Base-by-base conservation (phyloP, 495 filamentous ascomycete genomes). In the Neurospora pannonica region DNA sequence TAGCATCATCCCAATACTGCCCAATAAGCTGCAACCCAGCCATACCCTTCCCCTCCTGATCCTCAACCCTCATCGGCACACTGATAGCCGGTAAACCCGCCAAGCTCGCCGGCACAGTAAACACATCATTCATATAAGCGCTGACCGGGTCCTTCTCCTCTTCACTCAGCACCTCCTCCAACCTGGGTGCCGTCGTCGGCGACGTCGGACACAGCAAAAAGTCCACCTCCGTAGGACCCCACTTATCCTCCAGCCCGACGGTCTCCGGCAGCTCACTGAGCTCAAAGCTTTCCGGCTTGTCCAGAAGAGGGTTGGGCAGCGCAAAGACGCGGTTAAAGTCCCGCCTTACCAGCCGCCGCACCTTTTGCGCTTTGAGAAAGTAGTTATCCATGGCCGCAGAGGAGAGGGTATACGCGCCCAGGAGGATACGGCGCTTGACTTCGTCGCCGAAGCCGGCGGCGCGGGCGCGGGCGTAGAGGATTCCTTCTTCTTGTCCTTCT, bases 351-450 rank as follows among this genome's bases (percentile, higher is more conserved):
- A 98, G 85, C 70, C 94, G 88, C 4, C 96, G 92, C 67, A 97
- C 89, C 72, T 90, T 90, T 81, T 99, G 96, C 71, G 96, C 96
- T 81, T 97, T 90, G 71, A 97, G 89, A 80, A 99, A 99, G 81
- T 98, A 98, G 79, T 98, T 98, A 78, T 97, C 92, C 74, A 97
- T 97, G 13, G 94, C 94, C 75, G 91, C 89, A 1, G 96, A 94
- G 82, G 93, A 97, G 71, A 99, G 85, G 42, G 91, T 94, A 77
- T 97, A 99, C 8, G 95, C 90, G 15, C 96, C 96, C 2, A 98
- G 89, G 28, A 98, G 80, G 73, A 98, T 97, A 9, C 96, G 88
- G 71, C 93, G 84, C 77, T 92, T 89, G 7, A 97, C 96, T 80
- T 99, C 96, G 5, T 87, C 82, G 3, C 97, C 96, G 74, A 99